These are phyloP conservation scores for Musa schizocarpa DNA, from an alignment of 176 grass and related monocot genomes.

Conservation along the genomic window DNA sequence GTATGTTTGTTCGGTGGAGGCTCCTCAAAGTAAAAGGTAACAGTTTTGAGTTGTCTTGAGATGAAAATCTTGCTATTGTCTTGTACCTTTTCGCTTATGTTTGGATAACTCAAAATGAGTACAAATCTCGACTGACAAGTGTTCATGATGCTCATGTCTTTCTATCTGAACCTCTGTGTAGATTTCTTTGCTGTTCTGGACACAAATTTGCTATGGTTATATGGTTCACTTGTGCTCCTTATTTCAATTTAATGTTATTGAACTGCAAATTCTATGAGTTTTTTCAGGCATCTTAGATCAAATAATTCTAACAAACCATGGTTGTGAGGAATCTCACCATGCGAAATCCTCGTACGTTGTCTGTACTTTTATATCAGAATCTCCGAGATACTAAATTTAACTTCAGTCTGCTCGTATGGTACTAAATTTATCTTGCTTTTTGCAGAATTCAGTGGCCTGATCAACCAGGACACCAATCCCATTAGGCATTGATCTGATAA, in stretches of 20 bases:
- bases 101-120: neutral
- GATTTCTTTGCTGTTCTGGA: too few relatives aligned
- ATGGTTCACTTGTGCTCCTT: neutral
- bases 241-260: neutral
- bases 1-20: constrained; percentile 95
- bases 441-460: constrained; percentile 71
- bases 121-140: too few relatives aligned
- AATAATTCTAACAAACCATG: neutral
- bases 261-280: neutral
- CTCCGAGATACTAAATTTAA: constrained; percentile 48
- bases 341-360: constrained; percentile 76
- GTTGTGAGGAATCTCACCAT: constrained; percentile 63
- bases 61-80: neutral
- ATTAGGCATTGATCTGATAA: constrained; percentile 89
- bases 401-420: neutral
- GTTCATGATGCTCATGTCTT: too few relatives aligned
- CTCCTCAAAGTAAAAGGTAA: constrained; percentile 93
- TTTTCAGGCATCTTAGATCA: neutral
- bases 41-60: neutral
- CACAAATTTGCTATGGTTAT: too few relatives aligned
- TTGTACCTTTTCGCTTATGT: neutral
- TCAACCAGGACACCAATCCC: constrained; percentile 59
- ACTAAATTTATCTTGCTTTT: neutral
- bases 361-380: constrained; percentile 95
- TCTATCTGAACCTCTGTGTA: too few relatives aligned